Base-by-base conservation (phyloP, 2,329 filamentous ascomycete species). In the Talaromyces sp. region DNA sequence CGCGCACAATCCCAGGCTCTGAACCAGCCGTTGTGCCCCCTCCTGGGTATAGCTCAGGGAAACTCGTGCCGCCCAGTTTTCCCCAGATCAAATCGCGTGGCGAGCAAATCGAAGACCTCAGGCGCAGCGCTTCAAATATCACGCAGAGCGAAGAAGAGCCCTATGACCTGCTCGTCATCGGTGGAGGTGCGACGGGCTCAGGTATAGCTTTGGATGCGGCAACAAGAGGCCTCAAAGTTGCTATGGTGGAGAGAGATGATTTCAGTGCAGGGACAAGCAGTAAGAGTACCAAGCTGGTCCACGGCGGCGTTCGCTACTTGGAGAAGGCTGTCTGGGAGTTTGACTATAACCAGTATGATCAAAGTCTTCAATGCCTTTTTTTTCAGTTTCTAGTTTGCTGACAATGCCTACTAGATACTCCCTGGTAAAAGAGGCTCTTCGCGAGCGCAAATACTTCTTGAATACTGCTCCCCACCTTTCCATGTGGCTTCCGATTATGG, bases 241-340 rank as follows among this genome's bases (percentile, higher is more conserved):
- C 91, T 12, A 78, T 93, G 57, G 89, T 95, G 16, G 90, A 95
- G 78, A 83, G 90, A 64, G 91, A 94, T 74, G 90, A 95, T 76
- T 95, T 94, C 74, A 88, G 88, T 68, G 84, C 88, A 65, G 90
- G 91, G 33, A 94, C 90, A 47, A 92, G 89, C 79, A 91, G 89
- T 75, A 94, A 94, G 80, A 92, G 89, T 78, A 95, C 90, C 56
- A 95, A 95, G 78, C 82, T 95, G 59, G 91, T 95, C 18, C 90
- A 95, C 76, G 90, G 90, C 67, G 90, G 90, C 71, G 91, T 95
- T 63, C 85, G 90, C 67, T 95, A 94, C 73, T 81, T 95, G 62
- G 91, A 95, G 75, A 95, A 95, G 81, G 90, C 90, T 60, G 87
- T 95, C 56, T 92, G 88, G 87, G 90, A 93, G 73, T 80, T 94